Conservation (phyloP, 2,329 filamentous ascomycete genomes). For the Mycocentrospora acerina region DNA sequence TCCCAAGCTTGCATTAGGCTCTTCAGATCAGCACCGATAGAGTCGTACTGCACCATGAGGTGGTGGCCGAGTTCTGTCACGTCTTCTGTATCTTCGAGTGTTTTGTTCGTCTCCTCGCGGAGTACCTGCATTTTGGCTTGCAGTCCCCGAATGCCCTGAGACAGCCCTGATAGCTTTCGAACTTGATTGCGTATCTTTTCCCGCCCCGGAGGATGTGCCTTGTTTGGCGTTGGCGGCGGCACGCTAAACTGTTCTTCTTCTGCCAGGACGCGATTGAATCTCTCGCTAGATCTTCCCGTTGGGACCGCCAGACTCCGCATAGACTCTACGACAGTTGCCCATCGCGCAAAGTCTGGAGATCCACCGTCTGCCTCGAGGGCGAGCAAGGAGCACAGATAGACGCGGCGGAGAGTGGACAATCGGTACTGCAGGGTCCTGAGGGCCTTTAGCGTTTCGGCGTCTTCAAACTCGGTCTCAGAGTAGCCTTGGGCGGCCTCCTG, state of each 20-base stretch:
- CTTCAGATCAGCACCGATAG: slow-evolving; percentile 84
- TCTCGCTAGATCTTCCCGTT: slow-evolving; percentile 64
- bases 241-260: slow-evolving; percentile 70
- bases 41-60: slow-evolving; percentile 89
- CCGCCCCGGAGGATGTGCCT: slow-evolving; percentile 67
- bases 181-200: slow-evolving; percentile 86
- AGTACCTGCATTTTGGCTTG: slow-evolving; percentile 94
- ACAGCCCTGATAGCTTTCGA: slow-evolving; percentile 83
- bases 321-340: slow-evolving; percentile 75
- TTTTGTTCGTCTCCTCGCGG: slow-evolving; percentile 82
- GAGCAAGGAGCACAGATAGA: slow-evolving; percentile 85
- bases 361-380: slow-evolving; percentile 82
- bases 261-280: slow-evolving; percentile 67
- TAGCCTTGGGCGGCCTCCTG: slow-evolving; percentile 55
- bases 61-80: slow-evolving; percentile 72
- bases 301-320: slow-evolving; percentile 66
- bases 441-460: slow-evolving; percentile 75
- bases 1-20: slow-evolving; percentile 54
- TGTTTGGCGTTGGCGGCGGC: slow-evolving; percentile 58
- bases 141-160: slow-evolving; percentile 83
- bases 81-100: slow-evolving; percentile 70
- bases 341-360: slow-evolving; percentile 72
- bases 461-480: slow-evolving; percentile 68
- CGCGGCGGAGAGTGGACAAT: slow-evolving; percentile 76
- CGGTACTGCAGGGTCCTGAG: slow-evolving; percentile 67